Evolutionary conservation across 495 filamentous ascomycete genomes (phyloP), one percentile per base, ranked within the genome.

Genomic region (Letharia columbiana): DNA sequence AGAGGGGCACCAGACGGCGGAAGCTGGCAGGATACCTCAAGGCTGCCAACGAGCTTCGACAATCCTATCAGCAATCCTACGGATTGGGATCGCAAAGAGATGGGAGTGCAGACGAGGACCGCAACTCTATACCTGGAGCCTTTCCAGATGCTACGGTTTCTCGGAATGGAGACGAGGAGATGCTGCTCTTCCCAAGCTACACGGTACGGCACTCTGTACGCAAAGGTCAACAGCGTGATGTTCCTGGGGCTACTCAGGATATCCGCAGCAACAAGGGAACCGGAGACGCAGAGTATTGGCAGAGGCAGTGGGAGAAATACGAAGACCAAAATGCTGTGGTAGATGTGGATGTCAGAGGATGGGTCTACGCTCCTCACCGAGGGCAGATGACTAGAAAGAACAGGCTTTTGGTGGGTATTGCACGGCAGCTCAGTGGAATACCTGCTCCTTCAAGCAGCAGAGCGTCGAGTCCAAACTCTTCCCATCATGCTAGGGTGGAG

Each of bases 161-260:
- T 31, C 81, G 86, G 11, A 88, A 84, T 49, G 92, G 89, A 31
- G 85, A 89, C 68, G 93, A 96, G 76, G 90, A 97, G 78, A 89
- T 99, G 86, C 82, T 98, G 15, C 71, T 98, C 18, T 99, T 97
- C 72, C 94, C 94, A 11, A 93, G 90, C 71, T 95, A 98, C 77
- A 89, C 90, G 54, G 80, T 90, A 74, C 82, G 81, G 71, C 82
- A 95, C 75, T 60, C 69, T 23, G 70, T 72, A 50, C 68, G 74
- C 63, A 76, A 71, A 40, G 70, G 69, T 64, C 74, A 64, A 74
- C 78, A 52, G 69, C 74, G 79, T 76, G 77, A 75, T 31, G 60
- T 68, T 17, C 66, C 73, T 23, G 71, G 71, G 12, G 64, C 69
- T 37, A 70, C 71, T 31, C 73, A 73, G 64, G 73, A 76, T 61